Evolutionary conservation across 208 protist genomes (phyloP), one percentile per base, ranked within the genome.

Genomic region (Crithidia brevicula): DNA sequence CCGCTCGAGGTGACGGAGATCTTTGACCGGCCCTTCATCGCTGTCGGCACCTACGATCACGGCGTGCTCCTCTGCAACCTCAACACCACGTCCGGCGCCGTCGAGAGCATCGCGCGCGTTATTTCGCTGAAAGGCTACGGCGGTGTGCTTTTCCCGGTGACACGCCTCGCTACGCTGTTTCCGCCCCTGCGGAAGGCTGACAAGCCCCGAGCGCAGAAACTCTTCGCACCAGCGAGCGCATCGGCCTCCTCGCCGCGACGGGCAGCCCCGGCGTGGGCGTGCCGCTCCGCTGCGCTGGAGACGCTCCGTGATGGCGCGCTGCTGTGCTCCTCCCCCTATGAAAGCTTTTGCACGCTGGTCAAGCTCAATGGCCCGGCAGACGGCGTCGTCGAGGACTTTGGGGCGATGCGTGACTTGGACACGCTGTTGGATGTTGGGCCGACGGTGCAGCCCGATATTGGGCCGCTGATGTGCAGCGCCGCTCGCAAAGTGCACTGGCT

Each of bases 1-100:
- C 90, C 90, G 42, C 72, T 95, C 0, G 90, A 95, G 36, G 23
- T 93, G 27, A 74, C 67, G 49, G 85, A 92, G 72, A 40, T 91
- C 0, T 71, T 67, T 8, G 73, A 80, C 10, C 68, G 79, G 7
- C 71, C 70, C 20, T 83, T 92, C 34, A 25, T 95, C 7, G 82
- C 81, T 36, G 72, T 95, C 22, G 86, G 86, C 56, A 95, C 90
- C 20, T 58, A 84, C 31, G 76, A 81, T 34, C 85, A 91, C 64
- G 86, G 90, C 25, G 81, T 87, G 5, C 61, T 95, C 31, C 49
- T 91, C 30, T 92, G 75, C 68, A 54, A 50, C n/a, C 66, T 86
- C 18, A 71, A 74, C 38, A 43, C 43, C 20, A 27, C 27, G 15
- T 81, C 59, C 43, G 82, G 38, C 9, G 72, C 49, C 30, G 60